These are phyloP conservation scores for Cutaneotrichosporon dermatis DNA, from an alignment of 1,284 basidiomycete genomes.

Conservation along the genomic window DNA sequence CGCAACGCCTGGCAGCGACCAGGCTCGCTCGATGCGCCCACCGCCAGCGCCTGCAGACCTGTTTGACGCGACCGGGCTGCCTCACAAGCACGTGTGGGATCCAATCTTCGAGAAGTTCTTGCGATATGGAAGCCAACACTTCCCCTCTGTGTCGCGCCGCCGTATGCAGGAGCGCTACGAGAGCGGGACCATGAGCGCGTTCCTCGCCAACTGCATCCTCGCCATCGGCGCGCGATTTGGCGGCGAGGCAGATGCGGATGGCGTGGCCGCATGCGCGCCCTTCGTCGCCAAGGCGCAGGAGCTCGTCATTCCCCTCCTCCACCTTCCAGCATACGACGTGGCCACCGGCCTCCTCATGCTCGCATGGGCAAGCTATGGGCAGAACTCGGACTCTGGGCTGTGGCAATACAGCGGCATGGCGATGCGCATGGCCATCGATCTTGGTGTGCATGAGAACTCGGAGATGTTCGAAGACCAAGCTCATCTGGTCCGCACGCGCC, in stretches of 20 bases:
- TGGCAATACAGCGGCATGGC: slow-evolving; percentile 50
- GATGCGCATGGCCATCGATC: slow-evolving; percentile 50
- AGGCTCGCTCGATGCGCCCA: slow-evolving; percentile 5
- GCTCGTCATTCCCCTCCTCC: slow-evolving; percentile 48
- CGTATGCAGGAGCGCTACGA: slow-evolving; percentile 48
- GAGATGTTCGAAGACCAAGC: slow-evolving; percentile 50
- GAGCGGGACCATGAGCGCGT: slow-evolving; percentile 50
- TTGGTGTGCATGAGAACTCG: slow-evolving; percentile 50
- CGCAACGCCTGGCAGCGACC: slow-evolving; percentile 6
- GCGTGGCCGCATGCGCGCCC: slow-evolving; percentile 41
- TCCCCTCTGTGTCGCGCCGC: slow-evolving; percentile 45
- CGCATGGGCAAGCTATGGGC: slow-evolving; percentile 50
- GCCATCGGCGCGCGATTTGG: slow-evolving; percentile 42
- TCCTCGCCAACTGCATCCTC: slow-evolving; percentile 47
- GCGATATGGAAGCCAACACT: slow-evolving; percentile 46
- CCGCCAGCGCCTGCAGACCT: slow-evolving; percentile 28
- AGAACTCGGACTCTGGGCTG: slow-evolving; percentile 49
- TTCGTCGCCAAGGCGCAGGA: slow-evolving; percentile 52
- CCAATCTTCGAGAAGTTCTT: slow-evolving; percentile 49
- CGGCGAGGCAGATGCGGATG: slow-evolving; percentile 1
- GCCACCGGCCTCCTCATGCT: slow-evolving; percentile 48
- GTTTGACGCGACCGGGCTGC: slow-evolving; percentile 46
- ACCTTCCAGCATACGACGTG: slow-evolving; percentile 49
- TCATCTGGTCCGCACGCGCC: slow-evolving; percentile 45
- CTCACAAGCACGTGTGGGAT: slow-evolving; percentile 41